phyloP scores from a whole-genome alignment of 257 asterid species.

The Penstemon davidsonii region DNA sequence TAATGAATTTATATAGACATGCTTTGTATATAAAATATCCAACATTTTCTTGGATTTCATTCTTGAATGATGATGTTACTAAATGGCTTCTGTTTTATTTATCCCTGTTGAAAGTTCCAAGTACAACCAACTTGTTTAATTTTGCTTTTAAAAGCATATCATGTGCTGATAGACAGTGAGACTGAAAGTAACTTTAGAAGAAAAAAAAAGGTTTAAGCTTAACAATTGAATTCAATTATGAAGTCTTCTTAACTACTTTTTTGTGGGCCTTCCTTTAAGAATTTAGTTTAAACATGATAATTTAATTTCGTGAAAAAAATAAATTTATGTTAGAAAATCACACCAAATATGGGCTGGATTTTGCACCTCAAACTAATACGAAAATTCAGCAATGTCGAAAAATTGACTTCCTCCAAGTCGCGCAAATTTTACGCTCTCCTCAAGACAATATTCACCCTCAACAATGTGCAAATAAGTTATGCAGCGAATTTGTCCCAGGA shows the following conservation, averaged over 20 bases:
- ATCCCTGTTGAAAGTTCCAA: conserved; percentile 20
- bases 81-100: conserved; percentile 26
- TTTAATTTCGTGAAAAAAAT: not conserved
- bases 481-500: no score
- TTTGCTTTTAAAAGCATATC: conserved; percentile 47
- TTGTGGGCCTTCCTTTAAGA: conserved; percentile 36
- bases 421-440: no score
- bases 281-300: conserved; percentile 28
- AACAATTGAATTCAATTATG: conserved; percentile 50
- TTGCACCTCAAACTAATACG: no score
- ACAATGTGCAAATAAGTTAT: no score
- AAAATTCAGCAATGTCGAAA: no score
- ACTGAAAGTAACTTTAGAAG: conserved; percentile 49
- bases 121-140: conserved; percentile 36
- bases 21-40: conserved; percentile 35
- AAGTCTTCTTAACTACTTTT: conserved; percentile 32
- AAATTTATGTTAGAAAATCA: no score
- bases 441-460: no score
- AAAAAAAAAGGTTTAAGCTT: conserved; percentile 3
- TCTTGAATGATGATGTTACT: conserved; percentile 40
- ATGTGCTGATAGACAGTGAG: conserved; percentile 55
- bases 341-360: no score
- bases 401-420: no score
- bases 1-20: conserved; percentile 36
- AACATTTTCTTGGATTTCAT: conserved; percentile 29